Conservation (phyloP, 345 rosid genomes). For the Aquilaria sinensis region DNA sequence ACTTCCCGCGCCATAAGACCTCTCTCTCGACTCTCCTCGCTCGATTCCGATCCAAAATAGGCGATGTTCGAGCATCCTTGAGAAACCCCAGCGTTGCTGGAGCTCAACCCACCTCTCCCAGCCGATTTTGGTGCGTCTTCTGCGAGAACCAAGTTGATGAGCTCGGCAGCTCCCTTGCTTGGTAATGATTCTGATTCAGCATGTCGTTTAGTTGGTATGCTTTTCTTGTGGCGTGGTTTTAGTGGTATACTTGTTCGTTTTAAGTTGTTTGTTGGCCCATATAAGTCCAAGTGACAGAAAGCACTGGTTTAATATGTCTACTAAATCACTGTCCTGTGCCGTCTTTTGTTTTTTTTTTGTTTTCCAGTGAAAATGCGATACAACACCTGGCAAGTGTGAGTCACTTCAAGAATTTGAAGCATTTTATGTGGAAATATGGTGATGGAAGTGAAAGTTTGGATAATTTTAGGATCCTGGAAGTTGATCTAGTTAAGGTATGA, state of each 20-base stretch:
- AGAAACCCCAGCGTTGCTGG: constrained; percentile 50
- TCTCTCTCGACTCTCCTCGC: constrained; percentile 47
- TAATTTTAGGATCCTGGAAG: constrained; percentile 43
- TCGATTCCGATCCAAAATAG: constrained; percentile 55
- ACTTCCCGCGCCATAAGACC: constrained; percentile 63
- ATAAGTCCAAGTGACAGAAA: constrained; percentile 3
- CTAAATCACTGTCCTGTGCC: no score
- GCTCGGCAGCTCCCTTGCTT: constrained; percentile 56
- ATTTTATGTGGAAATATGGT: constrained; percentile 69
- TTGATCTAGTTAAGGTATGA: constrained; percentile 58
- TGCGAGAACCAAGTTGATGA: constrained; percentile 69
- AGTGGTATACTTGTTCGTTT: not conserved
- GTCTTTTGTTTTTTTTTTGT: constrained; percentile 6
- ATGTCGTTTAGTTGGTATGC: not conserved
- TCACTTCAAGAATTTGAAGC: constrained; percentile 77
- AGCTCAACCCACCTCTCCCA: constrained; percentile 46
- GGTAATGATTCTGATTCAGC: constrained; percentile 29
- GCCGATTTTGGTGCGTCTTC: constrained; percentile 80
- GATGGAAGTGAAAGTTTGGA: constrained; percentile 53
- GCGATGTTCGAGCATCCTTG: constrained; percentile 59
- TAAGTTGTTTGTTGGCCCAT: not conserved
- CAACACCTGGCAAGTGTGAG: constrained; percentile 56
- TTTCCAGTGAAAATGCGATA: constrained; percentile 53
- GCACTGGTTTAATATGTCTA: not conserved
- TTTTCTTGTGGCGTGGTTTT: not conserved